Evolutionary conservation across 352 stramenopile species (phyloP), one percentile per base, ranked within the genome.

Genomic region (Phytophthora meadii): DNA sequence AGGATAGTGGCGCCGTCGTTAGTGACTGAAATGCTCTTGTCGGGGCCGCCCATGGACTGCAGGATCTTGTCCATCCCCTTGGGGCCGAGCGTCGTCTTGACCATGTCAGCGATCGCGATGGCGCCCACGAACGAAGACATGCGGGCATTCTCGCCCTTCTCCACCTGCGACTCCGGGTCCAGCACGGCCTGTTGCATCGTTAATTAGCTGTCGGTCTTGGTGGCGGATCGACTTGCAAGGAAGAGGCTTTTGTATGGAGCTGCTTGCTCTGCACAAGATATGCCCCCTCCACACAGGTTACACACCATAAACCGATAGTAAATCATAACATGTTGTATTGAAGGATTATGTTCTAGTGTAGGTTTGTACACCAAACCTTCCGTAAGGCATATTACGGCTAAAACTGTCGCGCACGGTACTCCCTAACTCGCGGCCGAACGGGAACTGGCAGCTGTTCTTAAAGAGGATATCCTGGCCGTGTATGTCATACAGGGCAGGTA

Each of bases 61-160:
- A 99, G 81, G 71, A 99, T 99, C 78, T 99, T 99, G 84, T 99
- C 98, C 97, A 99, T 99, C 27, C 98, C 98, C 77, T 99, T 99
- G n/a, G 98, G 98, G 14, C 98, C 98, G 10, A 99, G 82, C 32
- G 98, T 99, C 17, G 98, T 99, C 82, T 99, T 99, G 27, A 99
- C 98, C 68, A 99, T 93, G 81, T 99, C 98, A 28, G 97, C 95
- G 79, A 99, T 99, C 51, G 98, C 97, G 74, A 99, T 99, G 41
- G 98, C 98, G 57, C 98, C 98, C 30, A 99, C 95, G 73, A 99
- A 99, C 30, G 97, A 99, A 42, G 94, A 97, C 77, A 99, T 90
- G 64, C 98, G 96, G 57, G 98, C 98, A 87, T 99, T 99, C 82
- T 99, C 97, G 61, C 98, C 98, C 82, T 93, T 93, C 65, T 93